Base-by-base conservation (phyloP, 2,329 filamentous ascomycete species). In the Colletotrichum sp. region DNA sequence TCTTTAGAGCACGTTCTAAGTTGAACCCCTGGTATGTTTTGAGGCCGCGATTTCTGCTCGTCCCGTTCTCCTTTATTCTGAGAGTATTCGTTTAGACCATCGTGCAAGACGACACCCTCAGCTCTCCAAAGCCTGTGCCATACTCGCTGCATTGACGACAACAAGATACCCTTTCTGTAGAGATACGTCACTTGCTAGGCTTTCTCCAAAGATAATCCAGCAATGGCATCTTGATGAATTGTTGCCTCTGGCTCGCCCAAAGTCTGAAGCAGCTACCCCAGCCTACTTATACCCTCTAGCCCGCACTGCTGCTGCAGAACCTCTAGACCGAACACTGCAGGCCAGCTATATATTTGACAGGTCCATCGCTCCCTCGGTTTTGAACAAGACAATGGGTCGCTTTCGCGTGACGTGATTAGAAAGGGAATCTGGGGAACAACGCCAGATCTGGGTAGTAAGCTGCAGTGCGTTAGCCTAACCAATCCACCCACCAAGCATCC, bases 361-460 rank as follows among this genome's bases (percentile, higher is more conserved):
- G 4, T 0, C 3, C 52, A 26, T 15, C 1, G 39, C 18, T 10
- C 0, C 5, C 39, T 4, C 18, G 9, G 18, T 21, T 3, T 12
- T n/a, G 3, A 2, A 0, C 5, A 49, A 4, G 39, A n/a, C 39
- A 49, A 49, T 39, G 2, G 5, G 6, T 4, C 6, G 3, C 34
- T 36, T 26, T 24, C 24, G 24, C 24, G 24, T 24, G 24, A 24
- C 24, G 24, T 26, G 24, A 26, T 26, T 5, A 26, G 24, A 26
- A 26, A 5, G 5, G 3, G 16, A 39, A 39, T 39, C 8, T 18
- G 5, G 36, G 0, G 18, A n/a, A 44, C 5, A n/a, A 44, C 39
- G 0, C 5, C 18, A n/a, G 0, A n/a, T n/a, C 9, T 44, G 8
- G 5, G 39, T 6, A 44, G 2, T 1, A 44, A 44, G 8, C 39